Conservation (phyloP, 345 rosid species). For the Linum usitatissimum region DNA sequence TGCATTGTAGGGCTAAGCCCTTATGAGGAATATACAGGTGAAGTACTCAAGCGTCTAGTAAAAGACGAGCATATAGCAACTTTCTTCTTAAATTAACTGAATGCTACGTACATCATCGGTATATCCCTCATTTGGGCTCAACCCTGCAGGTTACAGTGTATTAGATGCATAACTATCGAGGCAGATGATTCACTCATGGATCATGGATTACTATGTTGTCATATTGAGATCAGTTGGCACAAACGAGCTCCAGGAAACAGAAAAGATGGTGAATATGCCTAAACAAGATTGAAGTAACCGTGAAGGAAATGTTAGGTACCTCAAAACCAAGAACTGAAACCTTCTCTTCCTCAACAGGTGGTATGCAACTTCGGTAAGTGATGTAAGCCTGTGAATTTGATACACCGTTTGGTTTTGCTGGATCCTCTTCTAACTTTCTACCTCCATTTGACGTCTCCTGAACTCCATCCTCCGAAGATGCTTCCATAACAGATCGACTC, state of each 20-base stretch:
- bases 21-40: not conserved
- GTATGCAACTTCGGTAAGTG: slow-evolving; percentile 85
- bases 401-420: slow-evolving; percentile 23
- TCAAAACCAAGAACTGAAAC: slow-evolving; percentile 75
- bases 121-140: too few relatives aligned
- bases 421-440: slow-evolving; percentile 43
- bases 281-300: not conserved
- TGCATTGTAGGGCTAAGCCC: not conserved
- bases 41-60: not conserved
- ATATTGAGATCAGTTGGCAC: too few relatives aligned
- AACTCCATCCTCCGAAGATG: slow-evolving; percentile 8
- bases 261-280: too few relatives aligned
- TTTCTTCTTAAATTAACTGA: too few relatives aligned
- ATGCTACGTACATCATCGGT: too few relatives aligned
- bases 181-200: too few relatives aligned
- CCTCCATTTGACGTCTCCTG: slow-evolving; percentile 17
- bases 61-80: not conserved
- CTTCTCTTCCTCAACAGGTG: slow-evolving; percentile 53
- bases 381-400: slow-evolving; percentile 47
- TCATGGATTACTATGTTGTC: too few relatives aligned
- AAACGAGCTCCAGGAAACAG: too few relatives aligned
- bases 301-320: slow-evolving; percentile 31
- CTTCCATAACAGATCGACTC: slow-evolving; percentile 28
- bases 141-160: too few relatives aligned
- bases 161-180: not conserved